phyloP scores from a whole-genome alignment of 1,284 basidiomycete species.

The Cerioporus squamosus region DNA sequence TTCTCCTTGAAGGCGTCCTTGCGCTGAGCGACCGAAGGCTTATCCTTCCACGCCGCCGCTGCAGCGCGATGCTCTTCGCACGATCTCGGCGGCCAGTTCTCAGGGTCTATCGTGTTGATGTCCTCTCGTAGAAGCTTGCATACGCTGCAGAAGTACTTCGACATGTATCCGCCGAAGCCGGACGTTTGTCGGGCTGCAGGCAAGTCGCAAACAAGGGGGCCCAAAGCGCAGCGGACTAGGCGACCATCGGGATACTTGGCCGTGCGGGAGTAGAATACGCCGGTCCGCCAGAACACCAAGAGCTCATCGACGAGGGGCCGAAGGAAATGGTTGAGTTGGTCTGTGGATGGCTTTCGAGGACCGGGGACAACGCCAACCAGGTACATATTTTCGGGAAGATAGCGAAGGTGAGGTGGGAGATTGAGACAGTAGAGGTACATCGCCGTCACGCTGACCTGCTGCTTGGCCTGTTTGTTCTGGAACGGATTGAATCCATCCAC shows the following conservation, averaged over 20 bases:
- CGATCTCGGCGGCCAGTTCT: constrained; percentile 25
- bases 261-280: constrained; percentile 36
- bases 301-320: constrained; percentile 40
- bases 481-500: constrained; percentile 31
- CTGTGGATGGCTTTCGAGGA: constrained; percentile 36
- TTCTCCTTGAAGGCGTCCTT: constrained; percentile 2
- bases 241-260: constrained; percentile 30
- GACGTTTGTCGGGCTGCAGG: constrained; percentile 38
- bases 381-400: constrained; percentile 32
- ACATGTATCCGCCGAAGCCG: constrained; percentile 34
- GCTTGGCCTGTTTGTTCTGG: constrained; percentile 16
- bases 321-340: constrained; percentile 40
- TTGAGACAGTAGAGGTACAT: constrained; percentile 33
- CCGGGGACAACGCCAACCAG: constrained; percentile 40
- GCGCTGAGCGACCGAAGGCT: background rate
- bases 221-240: constrained; percentile 28
- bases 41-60: constrained; percentile 13
- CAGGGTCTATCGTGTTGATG: constrained; percentile 31
- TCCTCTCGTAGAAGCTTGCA: constrained; percentile 34
- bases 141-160: constrained; percentile 37
- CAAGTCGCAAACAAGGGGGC: constrained; percentile 39
- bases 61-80: constrained; percentile 25
- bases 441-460: constrained; percentile 12
- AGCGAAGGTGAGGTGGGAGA: constrained; percentile 33
- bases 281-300: constrained; percentile 34